Conservation (phyloP, 1,284 basidiomycete species). For the Pisolithus thermaeus region DNA sequence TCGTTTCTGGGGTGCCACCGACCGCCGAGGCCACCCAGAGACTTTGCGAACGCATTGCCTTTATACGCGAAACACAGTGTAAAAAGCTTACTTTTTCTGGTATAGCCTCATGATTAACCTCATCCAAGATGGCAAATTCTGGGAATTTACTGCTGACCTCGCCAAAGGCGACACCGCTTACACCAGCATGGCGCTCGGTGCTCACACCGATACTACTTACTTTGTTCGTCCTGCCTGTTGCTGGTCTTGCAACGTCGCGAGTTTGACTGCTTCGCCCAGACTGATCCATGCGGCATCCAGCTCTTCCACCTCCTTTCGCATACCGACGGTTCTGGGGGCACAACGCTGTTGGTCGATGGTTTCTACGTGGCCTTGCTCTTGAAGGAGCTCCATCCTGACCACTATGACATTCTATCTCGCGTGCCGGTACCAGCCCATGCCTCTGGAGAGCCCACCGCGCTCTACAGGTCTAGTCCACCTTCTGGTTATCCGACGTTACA, state of each 20-base stretch:
- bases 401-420: conserved; percentile 67
- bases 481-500: conserved; percentile 64
- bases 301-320: conserved; percentile 93
- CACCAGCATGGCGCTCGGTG: conserved; percentile 80
- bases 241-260: neutral
- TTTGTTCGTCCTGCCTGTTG: conserved; percentile 47
- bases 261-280: conserved; percentile 39
- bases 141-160: conserved; percentile 94
- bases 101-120: conserved; percentile 1
- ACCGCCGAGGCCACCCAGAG: conserved; percentile 84
- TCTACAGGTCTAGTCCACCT: conserved; percentile 59
- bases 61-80: conserved; percentile 95
- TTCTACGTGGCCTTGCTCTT: conserved; percentile 87
- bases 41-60: conserved; percentile 73
- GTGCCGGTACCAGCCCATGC: conserved; percentile 82
- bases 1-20: conserved; percentile 76
- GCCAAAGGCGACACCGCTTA: conserved; percentile 91
- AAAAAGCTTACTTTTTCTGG: conserved; percentile 6
- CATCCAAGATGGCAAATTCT: conserved; percentile 79
- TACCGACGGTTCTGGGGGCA: conserved; percentile 76
- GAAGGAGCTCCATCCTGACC: conserved; percentile 65
- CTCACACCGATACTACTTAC: conserved; percentile 96
- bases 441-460: conserved; percentile 66
- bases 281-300: conserved; percentile 90
- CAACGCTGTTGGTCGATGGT: conserved; percentile 89